Evolutionary conservation across 2,329 filamentous ascomycete species (phyloP).

Genomic region (Alternaria consortialis): DNA sequence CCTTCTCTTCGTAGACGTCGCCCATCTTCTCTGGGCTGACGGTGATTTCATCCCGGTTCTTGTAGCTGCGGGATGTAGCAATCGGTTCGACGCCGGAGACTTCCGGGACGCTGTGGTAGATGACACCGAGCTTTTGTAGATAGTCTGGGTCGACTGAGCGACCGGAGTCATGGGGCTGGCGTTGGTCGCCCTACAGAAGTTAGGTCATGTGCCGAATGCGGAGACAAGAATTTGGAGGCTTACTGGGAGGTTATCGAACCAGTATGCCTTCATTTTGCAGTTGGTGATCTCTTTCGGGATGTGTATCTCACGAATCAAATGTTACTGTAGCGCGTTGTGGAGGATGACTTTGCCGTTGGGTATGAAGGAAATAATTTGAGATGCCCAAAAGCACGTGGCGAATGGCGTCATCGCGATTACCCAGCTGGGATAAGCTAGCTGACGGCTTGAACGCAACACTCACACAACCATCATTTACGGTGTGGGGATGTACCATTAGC

Average conservation of each 20-base stretch:
- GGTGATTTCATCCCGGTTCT: constrained; percentile 92
- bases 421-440: constrained; percentile 22
- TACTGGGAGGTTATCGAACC: constrained; percentile 73
- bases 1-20: constrained; percentile 88
- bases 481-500: neutral
- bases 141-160: constrained; percentile 70
- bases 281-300: neutral
- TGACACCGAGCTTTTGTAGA: constrained; percentile 78
- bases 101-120: constrained; percentile 75
- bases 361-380: constrained; percentile 14
- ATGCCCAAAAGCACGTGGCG: constrained; percentile 34
- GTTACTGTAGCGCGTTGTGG: neutral
- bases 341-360: constrained; percentile 7
- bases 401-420: constrained; percentile 42
- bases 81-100: constrained; percentile 75
- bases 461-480: neutral
- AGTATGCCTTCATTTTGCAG: constrained; percentile 72
- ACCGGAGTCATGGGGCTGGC: constrained; percentile 87
- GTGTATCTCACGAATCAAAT: neutral
- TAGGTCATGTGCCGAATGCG: constrained; percentile 26
- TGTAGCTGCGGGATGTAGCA: constrained; percentile 80
- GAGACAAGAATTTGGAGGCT: neutral
- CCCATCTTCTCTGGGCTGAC: constrained; percentile 89
- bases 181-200: constrained; percentile 82
- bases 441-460: neutral